phyloP scores from a whole-genome alignment of 306 rosid species.

The Astragalus glycyphyllos region DNA sequence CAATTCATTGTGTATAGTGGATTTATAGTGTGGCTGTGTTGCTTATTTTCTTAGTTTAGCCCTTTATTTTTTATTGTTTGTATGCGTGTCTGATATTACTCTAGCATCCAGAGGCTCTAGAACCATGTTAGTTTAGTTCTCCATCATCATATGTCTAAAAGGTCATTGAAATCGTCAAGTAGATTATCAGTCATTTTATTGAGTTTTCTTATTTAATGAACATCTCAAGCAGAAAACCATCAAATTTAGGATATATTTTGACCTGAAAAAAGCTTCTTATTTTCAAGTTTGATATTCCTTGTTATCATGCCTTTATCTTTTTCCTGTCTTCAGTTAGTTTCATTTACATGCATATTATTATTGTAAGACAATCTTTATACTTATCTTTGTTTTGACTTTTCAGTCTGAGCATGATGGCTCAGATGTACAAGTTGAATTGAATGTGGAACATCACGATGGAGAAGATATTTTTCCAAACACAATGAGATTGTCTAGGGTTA shows the following conservation, averaged over 20 bases:
- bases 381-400: conserved; percentile 40
- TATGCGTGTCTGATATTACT: neutral
- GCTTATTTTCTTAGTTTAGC: neutral
- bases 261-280: conserved; percentile 24
- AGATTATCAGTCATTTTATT: conserved; percentile 28
- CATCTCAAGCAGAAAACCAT: conserved; percentile 29
- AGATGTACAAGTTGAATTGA: conserved; percentile 78
- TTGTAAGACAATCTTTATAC: conserved; percentile 25
- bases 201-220: conserved; percentile 3
- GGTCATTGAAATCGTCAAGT: conserved; percentile 10
- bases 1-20: conserved; percentile 9
- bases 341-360: conserved; percentile 19
- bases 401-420: conserved; percentile 97
- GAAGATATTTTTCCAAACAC: conserved; percentile 84
- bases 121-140: conserved; percentile 21
- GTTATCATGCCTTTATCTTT: conserved; percentile 15
- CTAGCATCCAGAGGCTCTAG: conserved; percentile 4
- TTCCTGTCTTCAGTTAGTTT: conserved; percentile 34
- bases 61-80: neutral
- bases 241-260: conserved; percentile 35
- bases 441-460: conserved; percentile 69
- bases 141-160: conserved; percentile 28
- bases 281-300: conserved; percentile 38
- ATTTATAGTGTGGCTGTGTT: conserved; percentile 7
- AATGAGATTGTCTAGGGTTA: conserved; percentile 73